These are phyloP conservation scores for Aeschynomene evenia DNA, from an alignment of 306 rosid genomes.

Conservation along the genomic window DNA sequence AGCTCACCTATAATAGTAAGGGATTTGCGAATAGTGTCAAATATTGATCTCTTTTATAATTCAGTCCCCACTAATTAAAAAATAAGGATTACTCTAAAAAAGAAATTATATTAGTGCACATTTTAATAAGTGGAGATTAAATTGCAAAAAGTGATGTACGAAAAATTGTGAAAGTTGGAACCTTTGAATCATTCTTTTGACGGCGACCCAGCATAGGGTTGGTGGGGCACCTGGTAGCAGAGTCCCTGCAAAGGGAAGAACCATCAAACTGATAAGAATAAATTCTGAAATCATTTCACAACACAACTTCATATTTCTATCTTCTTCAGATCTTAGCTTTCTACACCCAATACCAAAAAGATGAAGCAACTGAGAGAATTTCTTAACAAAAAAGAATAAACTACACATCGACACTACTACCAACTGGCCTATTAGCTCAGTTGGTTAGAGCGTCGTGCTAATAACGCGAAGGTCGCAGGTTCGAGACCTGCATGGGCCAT, in stretches of 20 bases:
- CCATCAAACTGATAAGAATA: constrained; percentile 17
- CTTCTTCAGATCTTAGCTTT: neutral
- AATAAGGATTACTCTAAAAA: neutral
- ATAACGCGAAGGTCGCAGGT: constrained; percentile 50
- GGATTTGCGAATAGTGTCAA: too few species aligned
- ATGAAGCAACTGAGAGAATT: neutral
- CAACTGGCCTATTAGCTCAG: constrained; percentile 37
- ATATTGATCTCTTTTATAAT: neutral
- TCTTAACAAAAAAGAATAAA: neutral
- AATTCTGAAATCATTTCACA: neutral
- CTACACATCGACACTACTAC: rapidly evolving
- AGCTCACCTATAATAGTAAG: too few species aligned
- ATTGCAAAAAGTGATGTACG: too few species aligned
- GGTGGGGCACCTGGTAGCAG: constrained; percentile 56
- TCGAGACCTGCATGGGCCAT: constrained; percentile 44
- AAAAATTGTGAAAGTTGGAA: constrained; percentile 11
- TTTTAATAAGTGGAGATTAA: too few species aligned
- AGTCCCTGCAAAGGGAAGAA: constrained; percentile 44
- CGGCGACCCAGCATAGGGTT: constrained; percentile 73
- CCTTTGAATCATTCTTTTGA: constrained; percentile 54
- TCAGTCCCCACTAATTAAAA: neutral
- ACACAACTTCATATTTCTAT: neutral
- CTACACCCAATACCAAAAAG: too few species aligned
- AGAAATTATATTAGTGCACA: neutral
- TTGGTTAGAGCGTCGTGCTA: constrained; percentile 48